Percentiles rank a stretch among this genome's conserved stretches.
phyloP scores from a whole-genome alignment of 106 monocot genomes.

The Narthecium ossifragum region DNA sequence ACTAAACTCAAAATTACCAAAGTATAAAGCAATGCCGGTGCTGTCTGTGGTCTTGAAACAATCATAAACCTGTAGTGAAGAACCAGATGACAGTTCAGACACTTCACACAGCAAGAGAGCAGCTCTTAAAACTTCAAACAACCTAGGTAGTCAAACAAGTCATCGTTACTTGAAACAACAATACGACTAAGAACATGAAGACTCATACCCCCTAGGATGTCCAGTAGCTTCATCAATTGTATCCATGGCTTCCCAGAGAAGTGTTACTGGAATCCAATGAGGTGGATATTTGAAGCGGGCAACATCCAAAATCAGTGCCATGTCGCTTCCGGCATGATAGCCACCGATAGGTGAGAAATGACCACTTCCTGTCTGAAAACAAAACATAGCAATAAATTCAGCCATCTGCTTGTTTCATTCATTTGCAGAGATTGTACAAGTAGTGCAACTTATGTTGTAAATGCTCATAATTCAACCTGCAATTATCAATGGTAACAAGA shows the following conservation, averaged over 20 bases:
- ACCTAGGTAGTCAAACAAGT: neutral
- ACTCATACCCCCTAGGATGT: constrained; percentile 66
- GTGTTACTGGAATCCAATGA: constrained; percentile 87
- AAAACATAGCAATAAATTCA: neutral
- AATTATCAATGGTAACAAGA: too few species aligned
- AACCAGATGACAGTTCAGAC: neutral
- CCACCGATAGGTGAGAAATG: constrained; percentile 99
- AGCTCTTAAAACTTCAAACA: neutral
- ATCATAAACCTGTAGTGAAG: constrained; percentile 71
- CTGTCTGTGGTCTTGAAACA: constrained; percentile 59
- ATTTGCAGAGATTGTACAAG: too few species aligned
- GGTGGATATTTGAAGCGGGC: constrained; percentile 99
- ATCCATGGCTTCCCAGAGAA: constrained; percentile 97
- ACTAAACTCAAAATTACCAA: too few species aligned
- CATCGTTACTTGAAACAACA: neutral
- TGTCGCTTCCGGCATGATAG: constrained; percentile 85
- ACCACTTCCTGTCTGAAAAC: constrained; percentile 81
- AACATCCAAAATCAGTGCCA: constrained; percentile 94
- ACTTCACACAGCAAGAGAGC: neutral
- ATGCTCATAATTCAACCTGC: too few species aligned
- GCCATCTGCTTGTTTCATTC: too few species aligned
- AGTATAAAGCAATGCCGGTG: constrained; percentile 77
- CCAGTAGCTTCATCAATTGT: constrained; percentile 74
- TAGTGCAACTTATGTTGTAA: too few species aligned
- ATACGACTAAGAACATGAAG: neutral